Conservation (phyloP, 2,329 filamentous ascomycete species). For the Arthrobotrys sphaeroides region DNA sequence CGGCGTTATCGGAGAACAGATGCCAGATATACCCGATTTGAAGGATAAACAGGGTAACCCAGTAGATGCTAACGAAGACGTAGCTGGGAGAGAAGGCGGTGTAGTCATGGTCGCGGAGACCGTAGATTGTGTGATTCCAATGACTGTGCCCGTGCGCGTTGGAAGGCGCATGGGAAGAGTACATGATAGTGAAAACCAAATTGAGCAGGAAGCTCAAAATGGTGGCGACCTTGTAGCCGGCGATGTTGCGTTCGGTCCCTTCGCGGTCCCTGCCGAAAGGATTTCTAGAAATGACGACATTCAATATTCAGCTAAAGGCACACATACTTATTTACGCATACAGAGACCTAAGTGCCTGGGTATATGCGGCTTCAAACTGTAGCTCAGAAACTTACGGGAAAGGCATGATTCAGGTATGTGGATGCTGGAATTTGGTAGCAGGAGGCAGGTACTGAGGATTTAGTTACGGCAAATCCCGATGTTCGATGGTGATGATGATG, state of each 20-base stretch:
- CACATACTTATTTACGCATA: neutral
- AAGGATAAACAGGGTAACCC: constrained; percentile 74
- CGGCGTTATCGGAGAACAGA: constrained; percentile 74
- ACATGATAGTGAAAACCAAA: constrained; percentile 77
- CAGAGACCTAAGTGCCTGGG: too few species aligned
- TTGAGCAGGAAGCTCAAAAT: constrained; percentile 78
- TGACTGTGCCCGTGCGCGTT: constrained; percentile 67
- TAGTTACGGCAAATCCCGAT: too few species aligned
- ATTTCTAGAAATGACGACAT: constrained; percentile 39
- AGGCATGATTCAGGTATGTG: constrained; percentile 13
- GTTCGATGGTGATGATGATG: too few species aligned
- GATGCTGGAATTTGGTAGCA: neutral
- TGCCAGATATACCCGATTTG: constrained; percentile 80
- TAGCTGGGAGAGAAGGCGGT: constrained; percentile 57
- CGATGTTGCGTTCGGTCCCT: constrained; percentile 62
- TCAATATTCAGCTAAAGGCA: neutral
- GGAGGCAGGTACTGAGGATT: too few species aligned
- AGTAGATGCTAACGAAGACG: constrained; percentile 75
- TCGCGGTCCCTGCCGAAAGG: constrained; percentile 56
- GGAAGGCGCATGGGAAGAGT: constrained; percentile 71
- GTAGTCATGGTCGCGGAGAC: constrained; percentile 72
- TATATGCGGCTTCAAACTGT: neutral
- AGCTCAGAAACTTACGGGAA: constrained; percentile 21
- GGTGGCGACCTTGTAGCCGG: constrained; percentile 79
- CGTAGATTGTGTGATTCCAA: constrained; percentile 75